A percentile compares a stretch with the other conserved stretches of the same genome.
These are phyloP conservation scores for Sclerotinia trifoliorum DNA, from an alignment of 2,329 filamentous ascomycete genomes.

Conservation along the genomic window DNA sequence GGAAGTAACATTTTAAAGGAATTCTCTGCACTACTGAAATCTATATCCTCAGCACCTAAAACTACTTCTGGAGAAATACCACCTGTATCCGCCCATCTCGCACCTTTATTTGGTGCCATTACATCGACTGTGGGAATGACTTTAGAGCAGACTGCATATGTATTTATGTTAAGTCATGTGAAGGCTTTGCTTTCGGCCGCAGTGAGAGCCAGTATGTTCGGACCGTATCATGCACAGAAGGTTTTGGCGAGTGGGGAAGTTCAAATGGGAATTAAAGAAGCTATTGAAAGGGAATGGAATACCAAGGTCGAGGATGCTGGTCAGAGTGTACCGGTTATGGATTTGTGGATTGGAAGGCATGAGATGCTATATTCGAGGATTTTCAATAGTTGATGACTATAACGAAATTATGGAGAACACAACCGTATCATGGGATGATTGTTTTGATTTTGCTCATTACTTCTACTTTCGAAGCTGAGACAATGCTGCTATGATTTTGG, in stretches of 20 bases:
- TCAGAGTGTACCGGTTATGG: conserved; percentile 73
- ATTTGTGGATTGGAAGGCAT: conserved; percentile 80
- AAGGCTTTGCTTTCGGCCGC: conserved; percentile 75
- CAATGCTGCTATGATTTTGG: neutral
- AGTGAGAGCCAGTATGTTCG: conserved; percentile 73
- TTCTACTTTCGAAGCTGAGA: neutral
- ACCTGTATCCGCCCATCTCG: conserved; percentile 61
- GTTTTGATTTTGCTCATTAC: neutral
- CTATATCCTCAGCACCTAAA: conserved; percentile 28
- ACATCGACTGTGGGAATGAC: conserved; percentile 60
- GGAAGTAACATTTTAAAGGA: conserved; percentile 31
- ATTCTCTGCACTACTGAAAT: conserved; percentile 34
- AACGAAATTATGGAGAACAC: neutral
- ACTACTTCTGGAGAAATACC: conserved; percentile 39
- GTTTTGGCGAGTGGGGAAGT: conserved; percentile 63
- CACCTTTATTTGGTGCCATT: conserved; percentile 68
- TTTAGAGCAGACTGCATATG: conserved; percentile 64
- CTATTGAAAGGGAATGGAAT: conserved; percentile 60
- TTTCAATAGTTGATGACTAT: conserved; percentile 66
- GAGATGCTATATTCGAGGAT: conserved; percentile 82
- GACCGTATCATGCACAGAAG: conserved; percentile 76
- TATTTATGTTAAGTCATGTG: conserved; percentile 74
- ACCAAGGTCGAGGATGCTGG: conserved; percentile 64
- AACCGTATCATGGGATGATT: neutral
- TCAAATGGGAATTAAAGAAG: conserved; percentile 55